Percentiles rank a stretch among this genome's conserved stretches.
Evolutionary conservation across 371 early-diverging fungal species (phyloP).

Genomic region (Zancudomyces culisetae): DNA sequence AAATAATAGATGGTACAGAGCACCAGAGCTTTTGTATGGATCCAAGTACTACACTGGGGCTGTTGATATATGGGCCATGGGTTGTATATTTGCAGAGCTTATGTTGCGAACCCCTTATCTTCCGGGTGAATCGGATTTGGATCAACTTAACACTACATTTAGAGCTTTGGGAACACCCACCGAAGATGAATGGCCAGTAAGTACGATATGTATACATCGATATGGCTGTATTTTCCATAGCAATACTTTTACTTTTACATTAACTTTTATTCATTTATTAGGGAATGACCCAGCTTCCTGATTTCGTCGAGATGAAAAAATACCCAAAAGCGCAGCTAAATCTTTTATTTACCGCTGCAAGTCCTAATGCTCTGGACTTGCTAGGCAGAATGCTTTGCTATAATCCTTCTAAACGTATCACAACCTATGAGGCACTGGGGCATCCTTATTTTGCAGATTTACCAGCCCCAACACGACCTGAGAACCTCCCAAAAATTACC

Average conservation of each 20-base stretch:
- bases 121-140: slow-evolving; percentile 86
- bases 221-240: background rate
- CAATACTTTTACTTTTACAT: background rate
- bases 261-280: background rate
- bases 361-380: slow-evolving; percentile 77
- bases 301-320: slow-evolving; percentile 38
- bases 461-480: slow-evolving; percentile 72
- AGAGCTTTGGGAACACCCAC: slow-evolving; percentile 94
- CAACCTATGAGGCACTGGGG: slow-evolving; percentile 61
- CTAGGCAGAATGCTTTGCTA: slow-evolving; percentile 79
- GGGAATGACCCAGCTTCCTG: slow-evolving; percentile 55
- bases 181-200: slow-evolving; percentile 88
- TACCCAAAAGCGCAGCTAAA: slow-evolving; percentile 56
- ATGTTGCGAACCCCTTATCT: slow-evolving; percentile 91
- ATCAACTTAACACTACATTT: slow-evolving; percentile 87
- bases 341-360: slow-evolving; percentile 80
- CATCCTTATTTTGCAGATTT: slow-evolving; percentile 80
- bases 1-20: slow-evolving; percentile 85
- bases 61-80: slow-evolving; percentile 98
- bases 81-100: slow-evolving; percentile 98
- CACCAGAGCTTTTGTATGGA: slow-evolving; percentile 95
- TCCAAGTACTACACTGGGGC: slow-evolving; percentile 74
- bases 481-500: slow-evolving; percentile 46
- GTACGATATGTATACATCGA: slow-evolving; percentile 5
- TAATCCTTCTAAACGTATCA: slow-evolving; percentile 80